Conservation (phyloP, 257 asterid species). For the Solanum sparsipilum region DNA sequence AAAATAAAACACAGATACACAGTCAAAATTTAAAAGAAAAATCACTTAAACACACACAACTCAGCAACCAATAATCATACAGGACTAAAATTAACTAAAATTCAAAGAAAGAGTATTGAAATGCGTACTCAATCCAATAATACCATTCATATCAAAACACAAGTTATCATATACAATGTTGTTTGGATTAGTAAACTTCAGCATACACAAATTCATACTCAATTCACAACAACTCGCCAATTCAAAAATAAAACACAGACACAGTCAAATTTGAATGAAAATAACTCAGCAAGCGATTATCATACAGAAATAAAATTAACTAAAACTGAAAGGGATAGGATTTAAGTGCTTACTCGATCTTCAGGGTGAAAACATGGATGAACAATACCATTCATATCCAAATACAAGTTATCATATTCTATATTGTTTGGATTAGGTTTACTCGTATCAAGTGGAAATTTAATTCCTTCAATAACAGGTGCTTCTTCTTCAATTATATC, state of each 20-base stretch:
- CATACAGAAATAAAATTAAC: not conserved
- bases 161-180: conserved; percentile 1
- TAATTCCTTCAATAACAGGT: not conserved
- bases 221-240: not conserved
- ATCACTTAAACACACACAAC: not conserved
- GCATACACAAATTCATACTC: not conserved
- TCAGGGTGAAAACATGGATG: conserved; percentile 6
- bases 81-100: not conserved
- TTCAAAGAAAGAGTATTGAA: not conserved
- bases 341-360: not conserved
- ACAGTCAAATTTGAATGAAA: not conserved
- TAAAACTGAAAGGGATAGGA: not conserved
- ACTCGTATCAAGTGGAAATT: not conserved
- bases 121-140: conserved; percentile 1
- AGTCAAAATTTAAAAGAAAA: not conserved
- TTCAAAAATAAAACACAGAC: not conserved
- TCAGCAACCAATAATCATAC: not conserved
- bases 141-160: conserved; percentile 15
- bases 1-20: not conserved
- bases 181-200: not conserved
- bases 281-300: not conserved
- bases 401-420: conserved; percentile 8
- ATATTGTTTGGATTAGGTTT: not conserved
- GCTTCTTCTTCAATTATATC: conserved; percentile 7
- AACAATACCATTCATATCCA: conserved; percentile 16